Percentiles rank a stretch among this genome's conserved stretches.
Evolutionary conservation across 2,329 filamentous ascomycete species (phyloP).

Genomic region (Bipolaris oryzae): DNA sequence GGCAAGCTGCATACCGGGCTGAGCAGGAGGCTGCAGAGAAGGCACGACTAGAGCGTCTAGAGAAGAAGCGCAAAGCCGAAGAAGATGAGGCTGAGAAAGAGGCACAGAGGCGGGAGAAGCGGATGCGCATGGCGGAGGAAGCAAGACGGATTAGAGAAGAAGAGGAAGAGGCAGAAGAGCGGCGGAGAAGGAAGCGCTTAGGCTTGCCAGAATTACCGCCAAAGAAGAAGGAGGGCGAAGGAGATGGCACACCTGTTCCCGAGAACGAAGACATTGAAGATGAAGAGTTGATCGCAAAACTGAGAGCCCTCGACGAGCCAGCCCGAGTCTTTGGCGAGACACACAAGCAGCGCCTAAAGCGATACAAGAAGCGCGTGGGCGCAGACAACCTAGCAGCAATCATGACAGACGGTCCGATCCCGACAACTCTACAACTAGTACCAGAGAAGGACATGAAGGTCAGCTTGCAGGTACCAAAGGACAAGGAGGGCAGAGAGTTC

Average conservation of each 20-base stretch:
- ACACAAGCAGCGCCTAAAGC: constrained; percentile 69
- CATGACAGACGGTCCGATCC: constrained; percentile 78
- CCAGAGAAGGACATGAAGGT: constrained; percentile 91
- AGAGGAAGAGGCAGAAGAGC: constrained; percentile 75
- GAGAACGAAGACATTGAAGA: constrained; percentile 70
- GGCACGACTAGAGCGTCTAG: constrained; percentile 70
- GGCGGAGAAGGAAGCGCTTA: constrained; percentile 72
- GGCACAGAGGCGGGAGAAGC: constrained; percentile 78
- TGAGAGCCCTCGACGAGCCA: constrained; percentile 77
- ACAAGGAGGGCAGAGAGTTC: constrained; percentile 69
- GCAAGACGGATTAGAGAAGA: constrained; percentile 72
- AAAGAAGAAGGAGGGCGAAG: constrained; percentile 56
- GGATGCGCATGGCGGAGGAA: constrained; percentile 79
- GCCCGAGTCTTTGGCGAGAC: constrained; percentile 79
- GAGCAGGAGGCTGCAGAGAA: constrained; percentile 78
- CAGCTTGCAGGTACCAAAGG: constrained; percentile 62
- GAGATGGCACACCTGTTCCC: constrained; percentile 47
- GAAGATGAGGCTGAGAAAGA: constrained; percentile 79
- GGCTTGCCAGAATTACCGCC: constrained; percentile 76
- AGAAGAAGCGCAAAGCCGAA: constrained; percentile 85
- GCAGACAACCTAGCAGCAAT: constrained; percentile 52
- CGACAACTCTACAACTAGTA: constrained; percentile 79
- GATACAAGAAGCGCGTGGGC: constrained; percentile 69
- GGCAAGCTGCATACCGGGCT: constrained; percentile 77
- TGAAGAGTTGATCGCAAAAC: constrained; percentile 68